Evolutionary conservation across 768 basidiomycete species (phyloP).

Genomic region (Pisolithus marmoratus): DNA sequence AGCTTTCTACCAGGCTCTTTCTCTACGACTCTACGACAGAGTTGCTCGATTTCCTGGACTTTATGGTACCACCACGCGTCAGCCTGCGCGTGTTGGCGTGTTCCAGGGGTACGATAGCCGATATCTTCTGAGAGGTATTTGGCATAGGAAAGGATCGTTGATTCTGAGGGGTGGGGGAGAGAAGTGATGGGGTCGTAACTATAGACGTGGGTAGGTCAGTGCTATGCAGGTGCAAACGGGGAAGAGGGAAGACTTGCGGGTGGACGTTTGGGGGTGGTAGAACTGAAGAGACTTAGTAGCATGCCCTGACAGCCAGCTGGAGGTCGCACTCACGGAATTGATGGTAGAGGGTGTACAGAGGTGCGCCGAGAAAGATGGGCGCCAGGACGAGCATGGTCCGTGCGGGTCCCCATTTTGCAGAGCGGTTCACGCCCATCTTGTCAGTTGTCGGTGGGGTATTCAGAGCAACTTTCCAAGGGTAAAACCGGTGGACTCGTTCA

Average conservation of each 20-base stretch:
- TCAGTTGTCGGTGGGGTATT: too few relatives aligned
- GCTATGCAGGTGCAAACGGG: not conserved
- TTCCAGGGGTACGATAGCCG: conserved; percentile 89
- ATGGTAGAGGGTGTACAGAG: conserved; percentile 42
- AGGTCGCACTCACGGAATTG: conserved; percentile 38
- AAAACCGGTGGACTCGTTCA: too few relatives aligned
- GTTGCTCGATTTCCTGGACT: conserved; percentile 51
- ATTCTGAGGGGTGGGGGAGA: conserved; percentile 67
- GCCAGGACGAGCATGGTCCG: conserved; percentile 50
- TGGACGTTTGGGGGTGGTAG: conserved; percentile 52
- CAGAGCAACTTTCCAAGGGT: too few relatives aligned
- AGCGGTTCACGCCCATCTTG: too few relatives aligned
- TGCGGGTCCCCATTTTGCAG: conserved; percentile 48
- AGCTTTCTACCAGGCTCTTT: conserved; percentile 46
- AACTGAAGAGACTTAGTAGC: conserved; percentile 29
- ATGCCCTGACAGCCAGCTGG: not conserved
- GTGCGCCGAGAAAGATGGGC: conserved; percentile 48
- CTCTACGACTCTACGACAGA: conserved; percentile 54
- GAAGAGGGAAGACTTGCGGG: conserved; percentile 34
- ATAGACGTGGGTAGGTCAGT: conserved; percentile 3
- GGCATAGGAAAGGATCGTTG: conserved; percentile 56
- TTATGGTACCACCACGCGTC: conserved; percentile 77
- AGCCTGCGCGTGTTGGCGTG: conserved; percentile 78
- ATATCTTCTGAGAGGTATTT: conserved; percentile 77
- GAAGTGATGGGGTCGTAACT: conserved; percentile 46